A percentile compares a stretch with the other conserved stretches of the same genome.
Evolutionary conservation across 2,329 filamentous ascomycete genomes (phyloP).

Genomic region (Paecilomyces niveus): DNA sequence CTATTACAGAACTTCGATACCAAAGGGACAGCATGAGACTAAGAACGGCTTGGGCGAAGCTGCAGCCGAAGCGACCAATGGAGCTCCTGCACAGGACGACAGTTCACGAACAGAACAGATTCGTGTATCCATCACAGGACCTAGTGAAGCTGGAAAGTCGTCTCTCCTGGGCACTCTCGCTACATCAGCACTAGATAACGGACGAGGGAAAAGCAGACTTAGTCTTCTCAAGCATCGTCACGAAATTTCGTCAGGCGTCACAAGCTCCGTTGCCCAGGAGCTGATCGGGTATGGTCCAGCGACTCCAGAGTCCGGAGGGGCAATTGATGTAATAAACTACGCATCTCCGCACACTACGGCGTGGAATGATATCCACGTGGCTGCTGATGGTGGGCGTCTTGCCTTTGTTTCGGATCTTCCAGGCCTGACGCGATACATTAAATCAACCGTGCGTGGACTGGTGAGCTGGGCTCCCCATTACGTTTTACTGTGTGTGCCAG

Average conservation of each 20-base stretch:
- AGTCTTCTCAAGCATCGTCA: slow-evolving; percentile 88
- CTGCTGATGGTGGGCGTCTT: slow-evolving; percentile 63
- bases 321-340: slow-evolving; percentile 66
- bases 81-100: slow-evolving; percentile 13
- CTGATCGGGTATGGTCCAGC: slow-evolving; percentile 68
- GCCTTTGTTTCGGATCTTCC: slow-evolving; percentile 90
- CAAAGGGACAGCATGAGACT: neutral
- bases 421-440: slow-evolving; percentile 79
- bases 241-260: slow-evolving; percentile 84
- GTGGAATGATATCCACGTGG: slow-evolving; percentile 89
- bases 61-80: slow-evolving; percentile 1
- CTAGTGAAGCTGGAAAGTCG: slow-evolving; percentile 88
- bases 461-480: slow-evolving; percentile 95
- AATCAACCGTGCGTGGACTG: slow-evolving; percentile 82
- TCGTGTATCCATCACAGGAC: slow-evolving; percentile 78
- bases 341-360: slow-evolving; percentile 78
- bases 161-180: slow-evolving; percentile 82
- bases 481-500: slow-evolving; percentile 80
- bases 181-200: slow-evolving; percentile 84
- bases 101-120: slow-evolving; percentile 63
- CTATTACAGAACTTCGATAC: slow-evolving; percentile 21
- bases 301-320: slow-evolving; percentile 8
- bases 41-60: neutral
- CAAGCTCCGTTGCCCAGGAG: slow-evolving; percentile 91
- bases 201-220: slow-evolving; percentile 79